A percentile compares a stretch with the other conserved stretches of the same genome.
Conservation (phyloP, 148 eudicot genomes). For the Diospyros lotus region DNA sequence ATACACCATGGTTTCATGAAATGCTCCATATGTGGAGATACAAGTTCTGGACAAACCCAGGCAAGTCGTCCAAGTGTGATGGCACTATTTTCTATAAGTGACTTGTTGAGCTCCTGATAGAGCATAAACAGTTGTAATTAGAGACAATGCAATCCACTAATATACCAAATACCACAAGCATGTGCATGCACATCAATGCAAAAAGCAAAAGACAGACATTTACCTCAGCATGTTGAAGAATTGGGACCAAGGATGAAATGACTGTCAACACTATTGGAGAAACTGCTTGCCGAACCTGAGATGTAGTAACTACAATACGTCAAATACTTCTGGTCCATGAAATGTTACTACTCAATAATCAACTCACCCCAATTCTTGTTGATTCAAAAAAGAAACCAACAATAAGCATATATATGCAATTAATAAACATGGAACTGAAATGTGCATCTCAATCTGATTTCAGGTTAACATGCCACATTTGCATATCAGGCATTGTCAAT, state of each 20-base stretch:
- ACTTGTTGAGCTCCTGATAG: constrained; percentile 84
- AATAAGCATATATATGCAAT: background rate
- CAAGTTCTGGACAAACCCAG: constrained; percentile 95
- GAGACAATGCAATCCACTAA: constrained; percentile 3
- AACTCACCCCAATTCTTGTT: background rate
- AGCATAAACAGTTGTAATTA: constrained; percentile 10
- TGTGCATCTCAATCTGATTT: background rate
- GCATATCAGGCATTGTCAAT: background rate
- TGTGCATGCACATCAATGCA: constrained; percentile 1
- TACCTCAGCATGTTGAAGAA: constrained; percentile 95
- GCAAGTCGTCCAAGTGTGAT: constrained; percentile 95
- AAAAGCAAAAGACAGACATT: constrained; percentile 6
- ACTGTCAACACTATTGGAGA: constrained; percentile 80
- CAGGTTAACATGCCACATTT: background rate
- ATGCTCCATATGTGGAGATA: constrained; percentile 95
- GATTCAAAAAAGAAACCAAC: background rate
- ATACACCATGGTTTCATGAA: constrained; percentile 92
- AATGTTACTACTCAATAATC: background rate
- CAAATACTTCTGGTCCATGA: background rate
- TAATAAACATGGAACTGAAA: background rate
- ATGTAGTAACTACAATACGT: constrained; percentile 1
- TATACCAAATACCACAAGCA: background rate
- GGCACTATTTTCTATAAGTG: constrained; percentile 87
- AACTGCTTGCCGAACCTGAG: constrained; percentile 81
- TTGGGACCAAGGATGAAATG: constrained; percentile 71